These are phyloP conservation scores for Echeveria elegans DNA, from an alignment of 164 flowering plant genomes.

Conservation along the genomic window DNA sequence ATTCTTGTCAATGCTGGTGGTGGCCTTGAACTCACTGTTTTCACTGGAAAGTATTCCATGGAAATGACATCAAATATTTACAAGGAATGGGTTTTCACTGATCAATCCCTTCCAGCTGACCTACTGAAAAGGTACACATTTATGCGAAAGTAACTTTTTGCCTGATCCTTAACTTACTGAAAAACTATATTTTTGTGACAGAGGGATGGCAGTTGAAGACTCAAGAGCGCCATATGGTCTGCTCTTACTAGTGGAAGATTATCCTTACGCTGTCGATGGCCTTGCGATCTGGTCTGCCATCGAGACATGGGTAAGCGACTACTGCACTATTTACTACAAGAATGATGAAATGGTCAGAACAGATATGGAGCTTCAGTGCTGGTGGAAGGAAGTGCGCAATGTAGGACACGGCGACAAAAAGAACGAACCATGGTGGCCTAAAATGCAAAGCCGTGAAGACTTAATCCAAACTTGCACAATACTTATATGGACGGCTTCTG, in stretches of 20 bases:
- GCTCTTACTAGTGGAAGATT: constrained; percentile 14
- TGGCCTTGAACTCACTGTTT: constrained; percentile 12
- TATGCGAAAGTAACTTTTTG: too few relatives aligned
- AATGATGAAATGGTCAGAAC: constrained; percentile 5
- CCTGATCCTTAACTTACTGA: neutral
- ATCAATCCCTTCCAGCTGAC: constrained; percentile 18
- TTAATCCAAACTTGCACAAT: constrained; percentile 11
- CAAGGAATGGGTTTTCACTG: constrained; percentile 16
- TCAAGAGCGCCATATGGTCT: constrained; percentile 11
- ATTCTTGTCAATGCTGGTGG: constrained; percentile 17
- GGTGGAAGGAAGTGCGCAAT: constrained; percentile 12
- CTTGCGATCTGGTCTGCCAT: constrained; percentile 14
- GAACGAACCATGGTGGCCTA: constrained; percentile 18
- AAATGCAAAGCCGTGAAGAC: constrained; percentile 12
- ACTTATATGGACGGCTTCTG: constrained; percentile 15
- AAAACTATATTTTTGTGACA: neutral
- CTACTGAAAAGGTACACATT: constrained; percentile 11
- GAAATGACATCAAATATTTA: constrained; percentile 14
- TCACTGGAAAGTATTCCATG: constrained; percentile 15
- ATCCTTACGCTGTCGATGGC: constrained; percentile 13
- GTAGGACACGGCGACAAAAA: constrained; percentile 15
- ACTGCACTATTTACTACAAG: constrained; percentile 11
- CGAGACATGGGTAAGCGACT: constrained; percentile 11
- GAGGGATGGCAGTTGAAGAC: constrained; percentile 15
- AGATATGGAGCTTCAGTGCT: constrained; percentile 8